phyloP scores from a whole-genome alignment of 306 rosid species.

The Gleditsia sinensis region DNA sequence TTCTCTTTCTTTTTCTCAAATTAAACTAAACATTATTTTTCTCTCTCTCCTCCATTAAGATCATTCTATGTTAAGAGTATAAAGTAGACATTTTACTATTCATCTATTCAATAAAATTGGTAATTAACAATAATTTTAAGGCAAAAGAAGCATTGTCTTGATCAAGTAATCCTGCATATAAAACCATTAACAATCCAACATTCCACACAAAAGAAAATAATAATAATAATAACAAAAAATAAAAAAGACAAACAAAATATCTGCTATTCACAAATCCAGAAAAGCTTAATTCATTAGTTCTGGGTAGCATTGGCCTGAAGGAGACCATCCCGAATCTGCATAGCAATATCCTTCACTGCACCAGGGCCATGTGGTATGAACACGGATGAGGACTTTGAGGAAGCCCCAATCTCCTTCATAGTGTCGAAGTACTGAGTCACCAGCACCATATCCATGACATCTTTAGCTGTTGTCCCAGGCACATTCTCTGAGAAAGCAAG shows the following conservation, averaged over 20 bases:
- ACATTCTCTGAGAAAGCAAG: slow-evolving; percentile 68
- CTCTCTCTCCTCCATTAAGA: too few species aligned
- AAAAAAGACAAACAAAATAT: neutral
- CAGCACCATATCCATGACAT: slow-evolving; percentile 82
- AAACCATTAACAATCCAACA: slow-evolving; percentile 11
- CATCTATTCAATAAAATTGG: neutral
- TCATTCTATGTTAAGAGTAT: neutral
- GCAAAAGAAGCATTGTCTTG: neutral
- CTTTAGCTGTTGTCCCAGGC: slow-evolving; percentile 65
- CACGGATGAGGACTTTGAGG: slow-evolving; percentile 67
- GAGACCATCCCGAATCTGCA: slow-evolving; percentile 74
- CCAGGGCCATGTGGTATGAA: slow-evolving; percentile 87
- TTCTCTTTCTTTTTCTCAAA: too few species aligned
- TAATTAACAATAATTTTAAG: neutral
- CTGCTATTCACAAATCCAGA: slow-evolving; percentile 5
- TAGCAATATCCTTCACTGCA: slow-evolving; percentile 64
- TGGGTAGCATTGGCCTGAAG: slow-evolving; percentile 50
- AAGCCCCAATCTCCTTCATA: slow-evolving; percentile 80
- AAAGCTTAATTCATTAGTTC: neutral
- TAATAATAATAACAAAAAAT: too few species aligned
- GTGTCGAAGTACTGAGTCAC: slow-evolving; percentile 84
- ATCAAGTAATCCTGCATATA: neutral
- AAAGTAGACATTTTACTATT: neutral
- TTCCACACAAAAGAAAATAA: too few species aligned
- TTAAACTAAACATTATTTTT: too few species aligned